Conservation (phyloP, 495 filamentous ascomycete genomes). For the Xylaria telfairii region DNA sequence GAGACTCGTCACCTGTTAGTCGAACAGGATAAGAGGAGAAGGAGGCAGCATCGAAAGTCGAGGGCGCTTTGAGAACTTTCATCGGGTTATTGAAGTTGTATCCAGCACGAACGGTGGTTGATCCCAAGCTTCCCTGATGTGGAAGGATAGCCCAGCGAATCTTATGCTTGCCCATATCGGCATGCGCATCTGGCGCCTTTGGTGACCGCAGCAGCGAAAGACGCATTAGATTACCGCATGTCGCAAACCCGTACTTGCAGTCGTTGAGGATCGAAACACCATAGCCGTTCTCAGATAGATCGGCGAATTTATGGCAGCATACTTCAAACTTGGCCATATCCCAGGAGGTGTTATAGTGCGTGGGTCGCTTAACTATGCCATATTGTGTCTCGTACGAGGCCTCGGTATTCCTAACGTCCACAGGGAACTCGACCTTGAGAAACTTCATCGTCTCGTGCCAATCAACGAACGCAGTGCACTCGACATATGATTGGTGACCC, state of each 20-base stretch:
- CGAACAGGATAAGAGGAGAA: slow-evolving; percentile 56
- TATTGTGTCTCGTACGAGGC: slow-evolving; percentile 97
- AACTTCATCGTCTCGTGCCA: slow-evolving; percentile 98
- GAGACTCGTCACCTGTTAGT: slow-evolving; percentile 61
- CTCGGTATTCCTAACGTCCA: slow-evolving; percentile 88
- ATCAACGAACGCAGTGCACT: slow-evolving; percentile 81
- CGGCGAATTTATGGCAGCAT: slow-evolving; percentile 97
- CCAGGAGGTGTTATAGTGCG: slow-evolving; percentile 97
- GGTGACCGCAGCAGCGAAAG: slow-evolving; percentile 86
- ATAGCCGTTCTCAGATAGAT: slow-evolving; percentile 89
- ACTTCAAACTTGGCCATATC: slow-evolving; percentile 99
- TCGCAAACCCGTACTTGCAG: slow-evolving; percentile 96
- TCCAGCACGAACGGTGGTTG: slow-evolving; percentile 79
- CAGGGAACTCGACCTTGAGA: slow-evolving; percentile 98
- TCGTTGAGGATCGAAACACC: slow-evolving; percentile 96
- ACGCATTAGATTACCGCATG: slow-evolving; percentile 88
- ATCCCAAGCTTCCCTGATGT: slow-evolving; percentile 72
- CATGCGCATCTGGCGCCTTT: slow-evolving; percentile 95
- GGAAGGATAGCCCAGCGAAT: slow-evolving; percentile 94
- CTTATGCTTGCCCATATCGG: slow-evolving; percentile 91
- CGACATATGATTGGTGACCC: slow-evolving; percentile 72
- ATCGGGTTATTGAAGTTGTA: slow-evolving; percentile 91
- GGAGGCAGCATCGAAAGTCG: slow-evolving; percentile 39
- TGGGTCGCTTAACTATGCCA: slow-evolving; percentile 84
- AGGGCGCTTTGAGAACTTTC: slow-evolving; percentile 50